Evolutionary conservation across 768 basidiomycete species (phyloP), one percentile per base, ranked within the genome.

Genomic region (Psilocybe subaeruginosa): DNA sequence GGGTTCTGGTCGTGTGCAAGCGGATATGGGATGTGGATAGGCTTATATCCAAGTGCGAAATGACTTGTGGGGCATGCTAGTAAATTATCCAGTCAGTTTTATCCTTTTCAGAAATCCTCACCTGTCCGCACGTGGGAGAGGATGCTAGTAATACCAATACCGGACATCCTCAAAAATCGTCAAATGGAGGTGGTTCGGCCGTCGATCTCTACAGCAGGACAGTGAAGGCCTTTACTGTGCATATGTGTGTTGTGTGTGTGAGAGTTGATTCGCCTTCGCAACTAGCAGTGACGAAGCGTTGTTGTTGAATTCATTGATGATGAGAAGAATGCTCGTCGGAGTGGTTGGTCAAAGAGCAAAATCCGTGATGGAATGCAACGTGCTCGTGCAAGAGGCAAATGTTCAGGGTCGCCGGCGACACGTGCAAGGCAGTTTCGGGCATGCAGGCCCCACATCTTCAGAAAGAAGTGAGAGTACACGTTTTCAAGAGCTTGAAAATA

Each of bases 71-170:
- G 59, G 53, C 46, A 29, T 14, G 33, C 33, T 54, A 54, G 54
- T 11, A 27, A 1, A 39, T 47, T 46, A 41, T 29, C 33, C 27
- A 46, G 45, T 56, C 45, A 46, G 41, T 67, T 67, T 66, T 63
- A 64, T 63, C 59, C 46, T 54, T 8, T 45, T 51, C 47, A 33
- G 59, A 47, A 29, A n/a, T 51, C 50, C 33, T 30, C 51, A 37
- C 54, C 23, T 63, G 47, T 59, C 52, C 62, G 19, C 68, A 65
- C 69, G 69, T 70, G 69, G 69, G 67, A 69, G 66, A 56, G 52
- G 45, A 46, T 54, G 55, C 55, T 57, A 56, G 51, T 56, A 51
- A 64, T 50, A 66, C 30, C 48, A 35, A 47, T 58, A 65, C 66
- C 60, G 65, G 64, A 60, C 54, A 58, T 60, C 57, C 64, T 59